Base-by-base conservation (phyloP, 2,329 filamentous ascomycete genomes). In the Cordyceps javanica region DNA sequence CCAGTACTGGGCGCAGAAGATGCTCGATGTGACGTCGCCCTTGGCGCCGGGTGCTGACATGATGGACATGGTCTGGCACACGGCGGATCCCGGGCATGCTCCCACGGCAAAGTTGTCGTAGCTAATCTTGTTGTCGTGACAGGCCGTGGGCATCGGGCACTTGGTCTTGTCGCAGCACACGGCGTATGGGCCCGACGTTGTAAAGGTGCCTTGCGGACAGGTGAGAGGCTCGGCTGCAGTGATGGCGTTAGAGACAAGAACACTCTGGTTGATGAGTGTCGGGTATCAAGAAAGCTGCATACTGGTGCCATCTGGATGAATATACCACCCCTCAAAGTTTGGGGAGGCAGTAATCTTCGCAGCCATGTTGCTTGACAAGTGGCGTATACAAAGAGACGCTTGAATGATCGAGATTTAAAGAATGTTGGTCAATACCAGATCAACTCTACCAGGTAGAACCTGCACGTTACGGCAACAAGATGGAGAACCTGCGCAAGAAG, bases 31-130 rank as follows among this genome's bases (percentile, higher is more conserved):
- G 16, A 57, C 32, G 34, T 49, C 44, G n/a, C 21, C 26, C 23
- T 48, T 34, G 44, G 45, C 54, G 4, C 54, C 54, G 25, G 54
- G 54, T 1, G 44, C 45, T 7, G 54, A 32, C 44, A 41, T 39
- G 54, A 57, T 50, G 54, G 54, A 57, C 54, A 57, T 57, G 44
- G 54, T 57, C 54, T 57, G 54, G 36, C 54, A 57, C 13, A 48
- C 25, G 44, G 44, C 44, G 19, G 44, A 32, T 1, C 26, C 23
- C 14, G 14, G 32, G 28, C 54, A 57, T 10, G 54, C n/a, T 8
- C n/a, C 45, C n/a, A 57, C 45, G 36, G 54, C 54, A 10, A 44
- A 42, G 36, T 57, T 57, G 45, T 50, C 54, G 26, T 41, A 50
- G 54, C 45, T 50, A 4, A 57, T 41, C 10, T 34, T 57, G 54